A percentile compares a stretch with the other conserved stretches of the same genome.
phyloP scores from a whole-genome alignment of 1,139 yeast genomes.

The Diutina ranongensis region DNA sequence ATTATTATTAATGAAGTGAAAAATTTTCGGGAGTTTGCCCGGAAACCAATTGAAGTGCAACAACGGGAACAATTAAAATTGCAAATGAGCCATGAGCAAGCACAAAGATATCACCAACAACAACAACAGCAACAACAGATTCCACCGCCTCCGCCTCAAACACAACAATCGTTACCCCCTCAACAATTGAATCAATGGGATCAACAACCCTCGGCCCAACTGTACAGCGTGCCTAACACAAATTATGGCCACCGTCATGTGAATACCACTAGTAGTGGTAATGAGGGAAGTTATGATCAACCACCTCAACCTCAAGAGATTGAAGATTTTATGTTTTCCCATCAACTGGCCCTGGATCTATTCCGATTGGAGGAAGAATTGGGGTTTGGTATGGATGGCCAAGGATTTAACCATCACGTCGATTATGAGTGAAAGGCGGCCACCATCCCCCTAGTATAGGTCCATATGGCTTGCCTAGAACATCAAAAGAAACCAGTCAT shows the following conservation, averaged over 20 bases:
- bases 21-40: conserved; percentile 67
- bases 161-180: conserved; percentile 9
- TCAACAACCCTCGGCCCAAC: conserved; percentile 10
- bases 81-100: conserved; percentile 24
- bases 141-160: too few relatives aligned
- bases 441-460: too few relatives aligned
- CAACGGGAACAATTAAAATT: conserved; percentile 34
- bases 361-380: conserved; percentile 34
- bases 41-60: conserved; percentile 64
- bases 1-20: conserved; percentile 78
- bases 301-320: conserved; percentile 39
- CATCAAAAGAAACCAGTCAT: too few relatives aligned
- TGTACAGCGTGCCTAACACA: conserved; percentile 10
- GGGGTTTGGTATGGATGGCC: conserved; percentile 37
- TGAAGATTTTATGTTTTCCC: conserved; percentile 26
- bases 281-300: conserved; percentile 19
- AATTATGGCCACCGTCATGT: conserved; percentile 9
- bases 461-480: too few relatives aligned
- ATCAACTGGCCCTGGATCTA: conserved; percentile 16
- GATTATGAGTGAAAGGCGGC: neutral
- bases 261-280: conserved; percentile 18
- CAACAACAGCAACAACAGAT: conserved; percentile 11
- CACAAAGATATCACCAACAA: conserved; percentile 15
- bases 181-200: neutral
- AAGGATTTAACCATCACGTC: conserved; percentile 9